Percentiles rank a stretch among this genome's conserved stretches.
Conservation (phyloP, 306 rosid genomes). For the Casuarina glauca region DNA sequence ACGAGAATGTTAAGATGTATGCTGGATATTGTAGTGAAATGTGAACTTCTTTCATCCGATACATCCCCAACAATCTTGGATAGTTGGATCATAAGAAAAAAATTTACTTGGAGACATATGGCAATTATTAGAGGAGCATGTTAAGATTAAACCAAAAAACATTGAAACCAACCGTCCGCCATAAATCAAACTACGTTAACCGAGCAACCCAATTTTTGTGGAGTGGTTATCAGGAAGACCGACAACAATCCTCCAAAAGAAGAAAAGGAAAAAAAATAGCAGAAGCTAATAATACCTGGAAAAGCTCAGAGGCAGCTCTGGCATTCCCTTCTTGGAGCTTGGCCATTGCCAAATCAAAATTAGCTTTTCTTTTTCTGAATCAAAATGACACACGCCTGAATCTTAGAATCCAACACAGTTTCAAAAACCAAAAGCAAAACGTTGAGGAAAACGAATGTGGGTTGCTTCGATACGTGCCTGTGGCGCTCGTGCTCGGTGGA, state of each 20-base stretch:
- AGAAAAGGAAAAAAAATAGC: neutral
- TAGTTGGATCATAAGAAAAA: neutral
- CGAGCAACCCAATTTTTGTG: no score
- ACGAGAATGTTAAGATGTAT: neutral
- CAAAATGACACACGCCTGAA: neutral
- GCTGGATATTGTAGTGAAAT: neutral
- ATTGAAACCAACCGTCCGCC: neutral
- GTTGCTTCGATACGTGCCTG: slow-evolving; percentile 27
- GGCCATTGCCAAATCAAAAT: slow-evolving; percentile 70
- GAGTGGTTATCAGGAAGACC: no score
- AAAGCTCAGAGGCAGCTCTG: slow-evolving; percentile 72
- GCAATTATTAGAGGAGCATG: neutral
- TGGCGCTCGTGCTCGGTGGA: slow-evolving; percentile 47
- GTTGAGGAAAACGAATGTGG: neutral
- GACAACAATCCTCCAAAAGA: neutral
- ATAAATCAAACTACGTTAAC: no score
- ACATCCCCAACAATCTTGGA: neutral
- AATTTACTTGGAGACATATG: neutral
- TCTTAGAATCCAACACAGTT: neutral
- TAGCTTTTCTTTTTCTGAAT: slow-evolving; percentile 56
- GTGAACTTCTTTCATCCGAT: neutral
- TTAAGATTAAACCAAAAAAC: neutral
- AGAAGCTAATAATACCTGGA: slow-evolving; percentile 51
- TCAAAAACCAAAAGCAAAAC: neutral
- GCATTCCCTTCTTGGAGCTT: slow-evolving; percentile 78